Percentiles rank a stretch among this genome's conserved stretches.
Conservation (phyloP, 2,329 filamentous ascomycete species). For the Thelonectria rubi region DNA sequence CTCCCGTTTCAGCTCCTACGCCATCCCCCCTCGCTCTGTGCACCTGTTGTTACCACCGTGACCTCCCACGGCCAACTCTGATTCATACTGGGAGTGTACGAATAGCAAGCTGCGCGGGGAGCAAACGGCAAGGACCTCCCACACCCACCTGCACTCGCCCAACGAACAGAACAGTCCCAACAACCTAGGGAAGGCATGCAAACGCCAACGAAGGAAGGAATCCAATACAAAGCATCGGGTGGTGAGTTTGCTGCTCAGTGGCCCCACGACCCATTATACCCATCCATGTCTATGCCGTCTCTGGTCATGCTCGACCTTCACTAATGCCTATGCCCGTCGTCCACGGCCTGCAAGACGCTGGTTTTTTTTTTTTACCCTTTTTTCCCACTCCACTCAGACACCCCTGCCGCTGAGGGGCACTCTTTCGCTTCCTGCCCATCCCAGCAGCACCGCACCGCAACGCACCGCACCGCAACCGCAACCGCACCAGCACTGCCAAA, state of each 20-base stretch:
- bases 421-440: slow-evolving; percentile 38
- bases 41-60: background rate
- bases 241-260: slow-evolving; percentile 24
- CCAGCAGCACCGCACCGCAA: too few relatives aligned
- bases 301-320: background rate
- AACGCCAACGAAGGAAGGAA: too few relatives aligned
- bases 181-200: background rate
- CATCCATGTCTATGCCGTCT: background rate
- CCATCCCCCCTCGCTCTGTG: background rate
- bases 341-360: background rate
- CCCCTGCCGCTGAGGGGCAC: slow-evolving; percentile 43
- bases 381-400: slow-evolving; percentile 27
- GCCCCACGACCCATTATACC: slow-evolving; percentile 36
- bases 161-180: too few relatives aligned
- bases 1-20: slow-evolving; percentile 1
- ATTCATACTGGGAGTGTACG: too few relatives aligned
- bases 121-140: too few relatives aligned
- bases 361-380: background rate
- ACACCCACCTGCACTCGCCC: too few relatives aligned
- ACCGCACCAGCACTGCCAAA: slow-evolving; percentile 22
- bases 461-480: too few relatives aligned
- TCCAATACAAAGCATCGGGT: slow-evolving; percentile 10
- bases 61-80: background rate
- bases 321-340: slow-evolving; percentile 4
- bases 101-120: too few relatives aligned